Evolutionary conservation across 768 basidiomycete species (phyloP), one percentile per base, ranked within the genome.

Genomic region (Lactifluus rugatus): DNA sequence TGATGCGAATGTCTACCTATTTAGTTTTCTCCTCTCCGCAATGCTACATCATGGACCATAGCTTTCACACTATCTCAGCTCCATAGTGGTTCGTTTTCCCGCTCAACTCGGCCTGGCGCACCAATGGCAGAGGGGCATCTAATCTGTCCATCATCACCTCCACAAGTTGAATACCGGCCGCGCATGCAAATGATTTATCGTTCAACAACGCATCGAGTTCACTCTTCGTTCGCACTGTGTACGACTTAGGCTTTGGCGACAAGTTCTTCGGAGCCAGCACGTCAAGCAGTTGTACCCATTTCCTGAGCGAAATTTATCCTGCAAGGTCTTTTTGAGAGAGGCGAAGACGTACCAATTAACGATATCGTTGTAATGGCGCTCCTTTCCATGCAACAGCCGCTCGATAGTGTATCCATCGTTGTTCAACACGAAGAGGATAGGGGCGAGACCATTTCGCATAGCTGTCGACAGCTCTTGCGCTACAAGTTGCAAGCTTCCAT

Each of bases 381-480:
- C 66, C 70, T 75, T 77, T 19, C 86, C 86, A 60, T 92, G 87
- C 45, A 88, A 75, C 62, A 76, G 79, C 17, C 87, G 80, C 74
- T 98, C 94, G 52, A 98, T 92, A 19, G 88, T 88, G 72, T 95
- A 95, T 0, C 89, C 87, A 17, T 73, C 75, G 68, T 90, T 91
- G 70, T 90, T 90, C 49, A 91, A 70, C 19, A 91, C 74, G 70
- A 93, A 93, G 32, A 93, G 76, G 70, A 93, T 89, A 5, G 95
- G 93, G 62, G 78, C 84, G 34, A 94, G 69, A 8, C 78, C 80
- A 55, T 79, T 70, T 42, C 78, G 78, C 47, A 93, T 78, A 87
- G 95, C 94, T 0, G 87, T 85, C 5, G 89, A 87, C 14, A 91
- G 68, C 66, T 94, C 90, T 70, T 93, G 91, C 5, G 88, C 83